Evolutionary conservation across 345 rosid genomes (phyloP).

Genomic region (Acer campestre): DNA sequence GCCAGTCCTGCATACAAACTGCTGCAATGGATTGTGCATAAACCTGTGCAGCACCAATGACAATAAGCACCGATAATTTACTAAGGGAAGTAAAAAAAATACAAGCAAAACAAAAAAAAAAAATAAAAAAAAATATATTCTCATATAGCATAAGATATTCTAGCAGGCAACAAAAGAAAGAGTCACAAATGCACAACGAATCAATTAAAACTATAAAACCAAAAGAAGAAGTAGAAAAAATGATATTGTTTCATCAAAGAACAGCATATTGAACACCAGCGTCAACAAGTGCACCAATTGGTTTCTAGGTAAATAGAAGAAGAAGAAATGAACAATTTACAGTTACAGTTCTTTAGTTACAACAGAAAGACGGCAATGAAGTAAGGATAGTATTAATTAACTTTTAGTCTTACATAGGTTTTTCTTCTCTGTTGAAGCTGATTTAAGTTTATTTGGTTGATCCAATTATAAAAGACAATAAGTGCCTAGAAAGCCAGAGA

Average conservation of each 20-base stretch:
- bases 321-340: neutral
- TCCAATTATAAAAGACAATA: no score
- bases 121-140: neutral
- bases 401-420: neutral
- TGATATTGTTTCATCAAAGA: neutral
- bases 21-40: conserved; percentile 84
- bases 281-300: neutral
- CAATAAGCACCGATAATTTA: neutral
- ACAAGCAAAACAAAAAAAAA: neutral
- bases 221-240: neutral
- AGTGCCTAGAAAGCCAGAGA: no score
- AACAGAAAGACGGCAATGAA: neutral
- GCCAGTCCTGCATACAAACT: conserved; percentile 84
- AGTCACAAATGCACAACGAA: neutral
- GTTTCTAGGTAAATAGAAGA: neutral
- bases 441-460: no score
- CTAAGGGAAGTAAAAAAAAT: neutral
- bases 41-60: conserved; percentile 47
- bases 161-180: neutral
- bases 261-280: neutral
- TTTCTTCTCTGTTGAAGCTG: neutral
- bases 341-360: neutral
- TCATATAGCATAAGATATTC: neutral
- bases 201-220: neutral
- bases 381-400: neutral